Percentiles rank a stretch among this genome's conserved stretches.
Conservation (phyloP, 805 yeast genomes). For the Cyberlindnera galapagoensis region DNA sequence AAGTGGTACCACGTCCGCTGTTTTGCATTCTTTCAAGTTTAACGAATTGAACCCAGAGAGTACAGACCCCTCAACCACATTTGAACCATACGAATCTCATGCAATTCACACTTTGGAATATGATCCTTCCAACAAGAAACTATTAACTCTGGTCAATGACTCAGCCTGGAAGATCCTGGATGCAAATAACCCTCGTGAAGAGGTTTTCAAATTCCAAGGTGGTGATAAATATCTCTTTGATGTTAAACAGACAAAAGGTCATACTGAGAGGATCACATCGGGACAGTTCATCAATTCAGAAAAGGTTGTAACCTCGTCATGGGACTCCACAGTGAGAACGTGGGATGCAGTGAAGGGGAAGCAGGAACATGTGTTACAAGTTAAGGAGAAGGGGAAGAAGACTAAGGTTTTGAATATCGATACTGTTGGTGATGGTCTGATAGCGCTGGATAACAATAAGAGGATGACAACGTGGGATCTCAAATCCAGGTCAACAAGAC, state of each 20-base stretch:
- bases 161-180: constrained; percentile 15
- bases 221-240: constrained; percentile 25
- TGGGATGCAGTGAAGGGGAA: constrained; percentile 18
- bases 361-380: constrained; percentile 13
- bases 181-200: constrained; percentile 9
- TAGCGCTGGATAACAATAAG: constrained; percentile 9
- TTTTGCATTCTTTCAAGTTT: constrained; percentile 28
- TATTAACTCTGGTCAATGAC: constrained; percentile 13
- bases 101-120: constrained; percentile 5
- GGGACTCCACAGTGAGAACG: constrained; percentile 24
- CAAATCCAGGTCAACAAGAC: constrained; percentile 6
- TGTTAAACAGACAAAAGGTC: constrained; percentile 23
- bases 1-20: constrained; percentile 23
- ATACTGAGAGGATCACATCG: constrained; percentile 19
- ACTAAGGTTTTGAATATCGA: constrained; percentile 8
- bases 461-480: constrained; percentile 15
- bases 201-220: too few species aligned
- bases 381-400: constrained; percentile 14
- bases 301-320: constrained; percentile 15
- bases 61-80: constrained; percentile 8
- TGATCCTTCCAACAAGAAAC: too few species aligned
- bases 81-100: constrained; percentile 13
- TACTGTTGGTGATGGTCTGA: constrained; percentile 2
- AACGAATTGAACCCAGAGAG: constrained; percentile 24
- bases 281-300: constrained; percentile 14